Conservation (phyloP, 1,284 basidiomycete species). For the Trametes pubescens region DNA sequence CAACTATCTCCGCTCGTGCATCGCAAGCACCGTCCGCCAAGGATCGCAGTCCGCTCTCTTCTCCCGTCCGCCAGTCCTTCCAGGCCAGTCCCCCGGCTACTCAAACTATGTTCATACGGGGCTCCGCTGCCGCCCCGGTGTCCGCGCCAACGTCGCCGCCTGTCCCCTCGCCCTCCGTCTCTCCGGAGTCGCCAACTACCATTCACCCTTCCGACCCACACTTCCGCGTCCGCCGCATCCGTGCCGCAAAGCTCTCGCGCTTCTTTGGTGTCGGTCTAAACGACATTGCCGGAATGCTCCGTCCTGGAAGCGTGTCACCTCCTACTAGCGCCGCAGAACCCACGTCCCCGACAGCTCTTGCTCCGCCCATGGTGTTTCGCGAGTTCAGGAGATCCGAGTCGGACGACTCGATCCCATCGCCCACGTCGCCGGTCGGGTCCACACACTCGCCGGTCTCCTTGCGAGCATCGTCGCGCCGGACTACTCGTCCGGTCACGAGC, state of each 20-base stretch:
- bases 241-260: constrained; percentile 60
- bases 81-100: constrained; percentile 20
- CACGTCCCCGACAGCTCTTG: background rate
- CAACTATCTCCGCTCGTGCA: constrained; percentile 24
- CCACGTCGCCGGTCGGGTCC: background rate
- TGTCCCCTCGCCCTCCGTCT: constrained; percentile 24
- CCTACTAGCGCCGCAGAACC: background rate
- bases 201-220: constrained; percentile 18
- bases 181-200: constrained; percentile 14
- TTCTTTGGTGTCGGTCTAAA: constrained; percentile 67
- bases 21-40: constrained; percentile 18
- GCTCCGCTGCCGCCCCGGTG: constrained; percentile 21
- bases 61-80: constrained; percentile 21
- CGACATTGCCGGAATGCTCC: constrained; percentile 48
- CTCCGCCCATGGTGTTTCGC: constrained; percentile 14
- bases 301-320: constrained; percentile 5
- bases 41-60: constrained; percentile 20
- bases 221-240: constrained; percentile 54
- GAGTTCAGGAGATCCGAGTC: constrained; percentile 14
- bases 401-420: constrained; percentile 17
- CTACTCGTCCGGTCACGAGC: constrained; percentile 12
- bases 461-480: constrained; percentile 9
- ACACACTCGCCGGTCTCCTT: constrained; percentile 2
- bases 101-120: constrained; percentile 25
- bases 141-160: constrained; percentile 36